phyloP scores from a whole-genome alignment of 495 filamentous ascomycete genomes.

The Aspergillus wentii region DNA sequence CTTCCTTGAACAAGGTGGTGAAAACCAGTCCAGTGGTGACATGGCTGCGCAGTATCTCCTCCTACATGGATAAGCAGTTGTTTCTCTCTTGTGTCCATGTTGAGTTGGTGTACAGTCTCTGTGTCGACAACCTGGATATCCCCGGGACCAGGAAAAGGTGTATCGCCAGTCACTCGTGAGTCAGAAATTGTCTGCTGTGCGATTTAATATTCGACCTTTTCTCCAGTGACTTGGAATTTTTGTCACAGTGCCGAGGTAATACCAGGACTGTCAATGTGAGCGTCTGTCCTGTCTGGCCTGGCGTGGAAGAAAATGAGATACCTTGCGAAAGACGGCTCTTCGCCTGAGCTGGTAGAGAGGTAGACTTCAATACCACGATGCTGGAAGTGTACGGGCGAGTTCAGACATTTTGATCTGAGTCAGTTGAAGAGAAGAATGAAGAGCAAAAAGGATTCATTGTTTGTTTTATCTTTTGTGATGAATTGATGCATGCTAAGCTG shows the following conservation, averaged over 20 bases:
- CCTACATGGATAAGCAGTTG: too few relatives aligned
- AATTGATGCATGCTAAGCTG: too few relatives aligned
- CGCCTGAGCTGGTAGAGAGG: conserved; percentile 48
- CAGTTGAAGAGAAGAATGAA: too few relatives aligned
- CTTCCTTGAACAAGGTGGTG: conserved; percentile 44
- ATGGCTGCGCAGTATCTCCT: conserved; percentile 40
- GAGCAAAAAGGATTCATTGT: too few relatives aligned
- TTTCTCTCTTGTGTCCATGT: conserved; percentile 17
- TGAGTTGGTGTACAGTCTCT: conserved; percentile 28
- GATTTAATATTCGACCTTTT: conserved; percentile 49
- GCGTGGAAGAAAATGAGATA: conserved; percentile 5
- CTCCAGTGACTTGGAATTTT: conserved; percentile 41
- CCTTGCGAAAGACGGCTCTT: conserved; percentile 51
- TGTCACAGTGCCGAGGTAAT: conserved; percentile 57
- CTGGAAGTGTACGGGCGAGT: conserved; percentile 35
- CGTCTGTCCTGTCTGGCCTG: too few relatives aligned
- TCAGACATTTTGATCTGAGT: conserved; percentile 27
- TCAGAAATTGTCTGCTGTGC: conserved; percentile 47
- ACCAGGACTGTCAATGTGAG: conserved; percentile 45
- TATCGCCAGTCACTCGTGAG: conserved; percentile 30
- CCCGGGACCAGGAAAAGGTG: conserved; percentile 20
- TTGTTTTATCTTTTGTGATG: too few relatives aligned
- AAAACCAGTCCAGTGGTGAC: conserved; percentile 55
- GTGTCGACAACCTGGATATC: conserved; percentile 41
- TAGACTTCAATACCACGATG: conserved; percentile 40